These are phyloP conservation scores for Suillus bovinus DNA, from an alignment of 768 basidiomycete species.

Conservation along the genomic window DNA sequence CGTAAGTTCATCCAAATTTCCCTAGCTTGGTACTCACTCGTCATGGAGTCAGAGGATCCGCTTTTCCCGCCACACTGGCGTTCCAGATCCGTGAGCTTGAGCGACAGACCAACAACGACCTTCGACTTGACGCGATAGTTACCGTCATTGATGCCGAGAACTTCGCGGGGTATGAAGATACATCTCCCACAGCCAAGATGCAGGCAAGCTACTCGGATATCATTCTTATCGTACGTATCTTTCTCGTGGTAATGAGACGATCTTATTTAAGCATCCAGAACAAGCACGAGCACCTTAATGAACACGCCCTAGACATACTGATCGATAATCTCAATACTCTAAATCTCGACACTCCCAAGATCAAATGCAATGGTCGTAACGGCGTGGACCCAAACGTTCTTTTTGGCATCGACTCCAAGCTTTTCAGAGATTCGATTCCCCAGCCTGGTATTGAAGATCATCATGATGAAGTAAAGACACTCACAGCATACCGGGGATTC, in stretches of 20 bases:
- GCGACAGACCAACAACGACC: constrained; percentile 67
- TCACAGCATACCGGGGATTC: constrained; percentile 56
- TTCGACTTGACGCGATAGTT: constrained; percentile 86
- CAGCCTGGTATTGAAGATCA: constrained; percentile 38
- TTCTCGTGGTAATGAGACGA: constrained; percentile 8
- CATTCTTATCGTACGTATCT: constrained; percentile 68
- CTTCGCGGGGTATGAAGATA: constrained; percentile 91
- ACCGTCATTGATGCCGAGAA: constrained; percentile 93
- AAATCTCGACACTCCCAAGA: constrained; percentile 88
- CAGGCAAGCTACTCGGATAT: constrained; percentile 95
- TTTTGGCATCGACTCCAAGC: constrained; percentile 87
- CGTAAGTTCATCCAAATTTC: constrained; percentile 49
- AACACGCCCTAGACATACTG: constrained; percentile 77
- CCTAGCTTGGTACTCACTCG: constrained; percentile 8
- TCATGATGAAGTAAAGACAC: constrained; percentile 85
- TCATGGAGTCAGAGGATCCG: constrained; percentile 66
- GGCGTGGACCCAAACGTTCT: constrained; percentile 79
- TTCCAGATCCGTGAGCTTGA: constrained; percentile 93
- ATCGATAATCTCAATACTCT: constrained; percentile 87
- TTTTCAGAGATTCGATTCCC: constrained; percentile 45
- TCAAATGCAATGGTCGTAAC: constrained; percentile 60
- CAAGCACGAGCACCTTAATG: constrained; percentile 87
- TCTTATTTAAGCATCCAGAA: constrained; percentile 47
- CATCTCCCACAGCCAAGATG: constrained; percentile 88
- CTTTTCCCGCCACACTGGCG: constrained; percentile 93